phyloP scores from a whole-genome alignment of 2,329 filamentous ascomycete genomes.

The Paraphoma chrysanthemicola region DNA sequence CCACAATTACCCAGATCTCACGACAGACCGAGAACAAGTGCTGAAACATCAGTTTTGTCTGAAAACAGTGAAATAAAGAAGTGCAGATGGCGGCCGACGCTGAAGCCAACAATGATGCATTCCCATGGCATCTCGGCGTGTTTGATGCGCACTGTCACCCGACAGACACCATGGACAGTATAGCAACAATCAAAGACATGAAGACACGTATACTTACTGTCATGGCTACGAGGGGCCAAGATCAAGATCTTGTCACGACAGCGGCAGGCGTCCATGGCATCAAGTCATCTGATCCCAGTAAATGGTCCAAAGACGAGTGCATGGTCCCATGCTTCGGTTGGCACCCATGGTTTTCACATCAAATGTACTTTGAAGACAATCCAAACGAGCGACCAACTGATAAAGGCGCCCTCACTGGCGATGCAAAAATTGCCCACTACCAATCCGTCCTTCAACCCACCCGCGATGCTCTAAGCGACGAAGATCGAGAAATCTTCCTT shows the following conservation, averaged over 20 bases:
- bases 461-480: constrained; percentile 27
- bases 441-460: constrained; percentile 66
- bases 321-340: constrained; percentile 80
- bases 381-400: background rate
- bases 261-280: constrained; percentile 65
- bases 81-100: background rate
- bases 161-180: constrained; percentile 74
- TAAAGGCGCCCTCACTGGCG: constrained; percentile 56
- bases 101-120: constrained; percentile 31
- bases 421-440: constrained; percentile 67
- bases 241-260: constrained; percentile 74
- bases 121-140: constrained; percentile 74
- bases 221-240: constrained; percentile 79
- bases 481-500: constrained; percentile 52
- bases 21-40: background rate
- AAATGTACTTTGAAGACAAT: constrained; percentile 64
- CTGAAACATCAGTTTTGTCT: no score
- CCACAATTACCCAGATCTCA: background rate
- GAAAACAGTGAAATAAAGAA: no score
- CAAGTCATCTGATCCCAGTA: constrained; percentile 30
- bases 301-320: constrained; percentile 47
- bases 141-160: constrained; percentile 86
- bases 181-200: constrained; percentile 68
- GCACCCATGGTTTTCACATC: constrained; percentile 87
- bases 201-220: constrained; percentile 70